Base-by-base conservation (phyloP, 2,329 filamentous ascomycete species). In the Phyllosticta capitalensis region DNA sequence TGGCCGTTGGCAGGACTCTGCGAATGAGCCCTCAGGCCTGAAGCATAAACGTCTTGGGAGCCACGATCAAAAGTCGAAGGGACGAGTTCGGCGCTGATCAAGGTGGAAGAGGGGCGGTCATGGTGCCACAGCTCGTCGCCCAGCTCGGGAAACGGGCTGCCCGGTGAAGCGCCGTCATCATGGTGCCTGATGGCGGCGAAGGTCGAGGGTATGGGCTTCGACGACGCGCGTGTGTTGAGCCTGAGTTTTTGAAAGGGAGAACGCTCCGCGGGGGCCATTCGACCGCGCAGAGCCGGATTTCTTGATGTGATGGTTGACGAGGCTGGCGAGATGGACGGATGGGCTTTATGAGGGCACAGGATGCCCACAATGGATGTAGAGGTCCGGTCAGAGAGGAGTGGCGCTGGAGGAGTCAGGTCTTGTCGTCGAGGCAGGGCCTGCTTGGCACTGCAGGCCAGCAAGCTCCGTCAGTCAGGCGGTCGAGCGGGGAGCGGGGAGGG, bases 211-310 rank as follows among this genome's bases (percentile, higher is more conserved):
- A 68, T 64, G 24, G 67, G 69, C 63, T 72, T 74, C 56, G 65
- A 65, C 55, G 69, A 64, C 54, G 68, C 61, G 60, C 67, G 66
- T 60, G 70, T 75, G 63, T 74, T 68, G 68, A 75, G 66, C 64
- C 69, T 73, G 65, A 75, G 71, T 65, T 75, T 75, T 68, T 71
- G 72, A 68, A 75, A 66, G 64, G 72, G 71, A 71, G 71, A 71
- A 68, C 69, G 69, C 64, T 68, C 68, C 66, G 70, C 64, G 61
- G 71, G 69, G 69, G 72, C 72, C 72, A 75, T 74, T 69, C 56
- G 65, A 68, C 61, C 63, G 62, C 58, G 28, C 53, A 49, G 58
- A 30, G 24, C 7, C 10, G 24, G 54, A 12, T 6, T 52, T 12
- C 53, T 19, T 24, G 48, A 22, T 17, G 33, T 21, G 45, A 22